These are phyloP conservation scores for Lactarius hengduanensis DNA, from an alignment of 768 basidiomycete genomes.

Conservation along the genomic window DNA sequence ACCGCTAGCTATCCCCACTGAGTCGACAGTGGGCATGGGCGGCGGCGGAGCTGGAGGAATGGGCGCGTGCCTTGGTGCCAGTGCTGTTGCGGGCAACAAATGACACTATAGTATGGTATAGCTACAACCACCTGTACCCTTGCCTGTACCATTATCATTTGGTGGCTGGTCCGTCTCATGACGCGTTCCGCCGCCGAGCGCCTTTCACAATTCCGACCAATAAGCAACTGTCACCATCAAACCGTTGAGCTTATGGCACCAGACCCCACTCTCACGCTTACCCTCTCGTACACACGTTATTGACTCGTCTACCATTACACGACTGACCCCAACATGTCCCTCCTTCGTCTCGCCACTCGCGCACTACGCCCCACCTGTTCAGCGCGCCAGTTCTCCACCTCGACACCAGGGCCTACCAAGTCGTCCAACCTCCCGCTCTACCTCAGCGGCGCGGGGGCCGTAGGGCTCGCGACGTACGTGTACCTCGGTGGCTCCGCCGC, in stretches of 20 bases:
- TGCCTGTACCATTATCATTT: no score
- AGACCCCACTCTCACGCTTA: no score
- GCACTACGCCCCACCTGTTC: slow-evolving; percentile 24
- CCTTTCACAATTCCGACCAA: no score
- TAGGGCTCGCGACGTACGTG: slow-evolving; percentile 43
- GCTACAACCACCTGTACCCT: no score
- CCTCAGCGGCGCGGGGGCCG: slow-evolving; percentile 44
- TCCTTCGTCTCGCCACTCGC: slow-evolving; percentile 29
- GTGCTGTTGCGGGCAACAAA: no score
- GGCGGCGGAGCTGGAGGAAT: neutral
- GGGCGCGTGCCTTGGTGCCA: no score
- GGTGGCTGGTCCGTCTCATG: no score
- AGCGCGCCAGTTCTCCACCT: slow-evolving; percentile 48
- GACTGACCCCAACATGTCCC: slow-evolving; percentile 25
- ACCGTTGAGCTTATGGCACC: no score
- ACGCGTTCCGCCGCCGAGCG: no score
- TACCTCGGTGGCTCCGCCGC: slow-evolving; percentile 45
- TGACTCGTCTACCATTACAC: neutral
- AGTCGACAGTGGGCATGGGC: neutral
- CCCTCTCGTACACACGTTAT: no score
- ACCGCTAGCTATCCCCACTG: neutral
- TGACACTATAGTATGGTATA: no score
- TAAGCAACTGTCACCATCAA: no score
- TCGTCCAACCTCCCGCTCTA: slow-evolving; percentile 47
- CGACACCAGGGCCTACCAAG: slow-evolving; percentile 35